phyloP scores from a whole-genome alignment of 2,329 filamentous ascomycete species.

The Hymenoscyphus occultus region DNA sequence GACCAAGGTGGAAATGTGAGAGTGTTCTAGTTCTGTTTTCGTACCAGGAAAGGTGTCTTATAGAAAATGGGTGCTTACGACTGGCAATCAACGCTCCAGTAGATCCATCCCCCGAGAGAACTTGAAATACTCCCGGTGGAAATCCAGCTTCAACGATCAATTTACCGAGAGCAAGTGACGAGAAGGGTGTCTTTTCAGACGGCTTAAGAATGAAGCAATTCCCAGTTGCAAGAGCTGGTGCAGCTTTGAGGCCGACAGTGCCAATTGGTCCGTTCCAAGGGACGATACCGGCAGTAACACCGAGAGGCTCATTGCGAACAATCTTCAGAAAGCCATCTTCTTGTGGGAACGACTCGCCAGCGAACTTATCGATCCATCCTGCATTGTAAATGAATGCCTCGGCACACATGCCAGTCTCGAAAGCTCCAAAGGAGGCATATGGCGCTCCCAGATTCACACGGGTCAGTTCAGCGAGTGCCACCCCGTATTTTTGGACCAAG shows the following conservation, averaged over 20 bases:
- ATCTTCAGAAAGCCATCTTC: slow-evolving; percentile 46
- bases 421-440: slow-evolving; percentile 43
- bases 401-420: slow-evolving; percentile 39
- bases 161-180: slow-evolving; percentile 46
- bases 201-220: slow-evolving; percentile 61
- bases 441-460: slow-evolving; percentile 47
- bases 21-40: too few species aligned
- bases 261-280: slow-evolving; percentile 55
- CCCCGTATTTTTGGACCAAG: slow-evolving; percentile 40
- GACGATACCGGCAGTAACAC: slow-evolving; percentile 54
- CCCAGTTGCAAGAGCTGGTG: slow-evolving; percentile 57
- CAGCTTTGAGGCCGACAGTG: slow-evolving; percentile 52
- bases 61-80: slow-evolving; percentile 12
- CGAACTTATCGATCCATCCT: slow-evolving; percentile 41
- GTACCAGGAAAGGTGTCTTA: too few species aligned
- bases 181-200: slow-evolving; percentile 59
- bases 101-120: slow-evolving; percentile 41
- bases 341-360: slow-evolving; percentile 40
- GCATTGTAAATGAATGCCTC: slow-evolving; percentile 37
- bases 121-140: slow-evolving; percentile 42
- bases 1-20: too few species aligned
- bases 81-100: slow-evolving; percentile 39
- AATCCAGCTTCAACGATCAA: slow-evolving; percentile 30
- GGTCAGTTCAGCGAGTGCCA: slow-evolving; percentile 40
- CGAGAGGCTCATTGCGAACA: slow-evolving; percentile 39